A percentile compares a stretch with the other conserved stretches of the same genome.
Evolutionary conservation across 2,329 filamentous ascomycete species (phyloP).

Genomic region (Diaporthe ampelina): DNA sequence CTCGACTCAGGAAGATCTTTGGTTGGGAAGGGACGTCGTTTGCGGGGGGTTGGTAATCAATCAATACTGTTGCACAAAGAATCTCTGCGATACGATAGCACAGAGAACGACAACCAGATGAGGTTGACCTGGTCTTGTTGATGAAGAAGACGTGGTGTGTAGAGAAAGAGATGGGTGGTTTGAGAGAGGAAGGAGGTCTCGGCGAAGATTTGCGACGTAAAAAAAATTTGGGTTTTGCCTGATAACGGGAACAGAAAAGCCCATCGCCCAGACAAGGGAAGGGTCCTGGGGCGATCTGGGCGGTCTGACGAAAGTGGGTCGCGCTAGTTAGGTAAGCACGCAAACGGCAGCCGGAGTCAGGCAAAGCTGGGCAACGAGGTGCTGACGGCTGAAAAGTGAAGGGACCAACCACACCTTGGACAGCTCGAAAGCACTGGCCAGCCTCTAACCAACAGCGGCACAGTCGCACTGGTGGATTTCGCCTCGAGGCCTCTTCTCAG

Average conservation of each 20-base stretch:
- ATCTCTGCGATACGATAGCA: conserved; percentile 24
- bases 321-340: conserved; percentile 37
- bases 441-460: conserved; percentile 14
- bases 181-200: conserved; percentile 27
- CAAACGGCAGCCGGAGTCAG: conserved; percentile 4
- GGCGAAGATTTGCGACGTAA: conserved; percentile 28
- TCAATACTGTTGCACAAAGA: conserved; percentile 34
- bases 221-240: conserved; percentile 40
- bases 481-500: neutral
- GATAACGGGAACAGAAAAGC: conserved; percentile 32
- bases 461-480: neutral
- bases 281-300: conserved; percentile 31
- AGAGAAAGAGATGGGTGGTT: conserved; percentile 39
- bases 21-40: conserved; percentile 38
- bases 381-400: neutral
- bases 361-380: too few species aligned
- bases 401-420: neutral
- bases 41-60: conserved; percentile 30
- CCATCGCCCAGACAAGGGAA: conserved; percentile 27
- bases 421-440: neutral
- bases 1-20: neutral
- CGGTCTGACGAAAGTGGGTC: conserved; percentile 22
- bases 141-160: conserved; percentile 39
- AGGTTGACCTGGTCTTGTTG: conserved; percentile 42
- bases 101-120: conserved; percentile 29